Base-by-base conservation (phyloP, 805 yeast genomes). In the Candida andamanensis region DNA sequence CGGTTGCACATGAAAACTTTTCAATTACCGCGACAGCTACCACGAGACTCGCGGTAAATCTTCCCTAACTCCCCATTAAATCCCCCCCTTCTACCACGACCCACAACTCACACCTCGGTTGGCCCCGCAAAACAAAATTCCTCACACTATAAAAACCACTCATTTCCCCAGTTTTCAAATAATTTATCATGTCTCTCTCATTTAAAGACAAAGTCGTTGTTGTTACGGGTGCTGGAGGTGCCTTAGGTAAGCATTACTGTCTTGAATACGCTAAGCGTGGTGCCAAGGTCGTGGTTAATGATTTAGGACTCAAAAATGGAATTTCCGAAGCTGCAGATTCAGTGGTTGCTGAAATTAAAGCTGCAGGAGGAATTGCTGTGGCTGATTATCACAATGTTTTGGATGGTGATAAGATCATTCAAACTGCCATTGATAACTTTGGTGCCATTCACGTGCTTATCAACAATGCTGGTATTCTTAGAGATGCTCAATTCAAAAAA, bases 161-260 rank as follows among this genome's bases (percentile, higher is more conserved):
- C 25, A 12, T 11, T 24, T 29, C 24, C 33, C 31, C 19, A 19
- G 23, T 28, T 15, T 26, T 21, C 19, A 13, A 11, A 10, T 10
- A 12, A 14, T 8, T 27, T 14, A 24, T 23, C 20, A 57, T 58
- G 66, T 52, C 59, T 12, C 46, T 59, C 40, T 56, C 66, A 22
- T 85, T 80, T 51, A 81, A 85, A 49, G 86, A 79, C 47, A 80
- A 83, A 56, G 97, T 90, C 26, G 97, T 90, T 20, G 78, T 90
- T 36, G 78, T 90, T 54, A 90, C 97, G 30, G 98, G 98, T 20
- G 92, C 97, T 29, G 98, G 98, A 43, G 97, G 97, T 46, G 98
- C 97, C 13, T 72, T 90, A 27, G 98, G 98, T 15, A 83, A 73
- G 49, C 78, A 78, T 29, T 90, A 90, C 59, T 95, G 96, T 4